These are phyloP conservation scores for Fusarium domesticum DNA, from an alignment of 2,329 filamentous ascomycete species.

Conservation along the genomic window DNA sequence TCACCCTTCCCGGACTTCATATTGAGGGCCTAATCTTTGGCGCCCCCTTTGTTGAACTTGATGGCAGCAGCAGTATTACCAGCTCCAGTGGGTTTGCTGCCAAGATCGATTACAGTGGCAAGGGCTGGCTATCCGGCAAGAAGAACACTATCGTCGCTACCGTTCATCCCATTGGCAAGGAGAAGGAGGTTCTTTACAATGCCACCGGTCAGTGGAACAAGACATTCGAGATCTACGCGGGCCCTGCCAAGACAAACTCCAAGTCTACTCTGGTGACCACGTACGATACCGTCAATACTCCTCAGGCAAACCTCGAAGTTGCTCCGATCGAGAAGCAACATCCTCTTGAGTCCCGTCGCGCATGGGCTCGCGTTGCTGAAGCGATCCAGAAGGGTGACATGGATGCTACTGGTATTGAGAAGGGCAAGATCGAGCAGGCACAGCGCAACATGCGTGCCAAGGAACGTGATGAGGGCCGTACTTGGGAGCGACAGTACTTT, in stretches of 20 bases:
- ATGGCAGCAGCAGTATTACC: slow-evolving; percentile 78
- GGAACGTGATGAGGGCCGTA: slow-evolving; percentile 69
- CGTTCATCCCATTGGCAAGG: slow-evolving; percentile 67
- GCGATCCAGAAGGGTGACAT: slow-evolving; percentile 81
- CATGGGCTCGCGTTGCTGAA: slow-evolving; percentile 81
- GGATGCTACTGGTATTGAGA: slow-evolving; percentile 73
- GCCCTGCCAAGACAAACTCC: slow-evolving; percentile 50
- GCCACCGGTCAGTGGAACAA: slow-evolving; percentile 89
- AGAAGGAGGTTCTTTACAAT: slow-evolving; percentile 75
- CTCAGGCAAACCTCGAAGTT: slow-evolving; percentile 66
- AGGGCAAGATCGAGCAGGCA: slow-evolving; percentile 84
- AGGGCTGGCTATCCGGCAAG: slow-evolving; percentile 92
- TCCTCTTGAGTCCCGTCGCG: slow-evolving; percentile 79
- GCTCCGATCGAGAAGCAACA: slow-evolving; percentile 76
- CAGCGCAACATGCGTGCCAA: slow-evolving; percentile 72
- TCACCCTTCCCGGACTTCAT: slow-evolving; percentile 86
- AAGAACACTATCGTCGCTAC: slow-evolving; percentile 85
- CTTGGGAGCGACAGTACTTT: slow-evolving; percentile 88
- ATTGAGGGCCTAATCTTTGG: slow-evolving; percentile 90
- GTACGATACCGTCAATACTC: slow-evolving; percentile 57
- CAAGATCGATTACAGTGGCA: slow-evolving; percentile 89
- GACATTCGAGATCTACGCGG: slow-evolving; percentile 72
- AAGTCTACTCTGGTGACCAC: slow-evolving; percentile 50
- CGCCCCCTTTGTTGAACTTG: slow-evolving; percentile 86
- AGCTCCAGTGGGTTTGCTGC: slow-evolving; percentile 83